phyloP scores from a whole-genome alignment of 192 early-diverging fungal species.

The Coemansia sp. region DNA sequence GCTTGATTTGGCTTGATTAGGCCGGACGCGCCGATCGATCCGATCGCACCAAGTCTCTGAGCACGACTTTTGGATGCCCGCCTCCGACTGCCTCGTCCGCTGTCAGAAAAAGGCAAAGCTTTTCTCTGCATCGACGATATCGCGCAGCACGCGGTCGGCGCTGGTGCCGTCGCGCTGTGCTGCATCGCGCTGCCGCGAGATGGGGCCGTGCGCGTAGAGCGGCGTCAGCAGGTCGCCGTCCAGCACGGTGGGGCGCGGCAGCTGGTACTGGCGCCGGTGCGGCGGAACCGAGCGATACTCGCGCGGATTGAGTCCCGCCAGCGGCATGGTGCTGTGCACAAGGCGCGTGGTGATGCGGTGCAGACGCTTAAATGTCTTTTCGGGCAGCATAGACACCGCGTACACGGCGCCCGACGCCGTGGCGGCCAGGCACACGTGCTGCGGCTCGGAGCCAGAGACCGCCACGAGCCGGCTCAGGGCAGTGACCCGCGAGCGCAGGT shows the following conservation, averaged over 20 bases:
- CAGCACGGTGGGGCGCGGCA: slow-evolving; percentile 73
- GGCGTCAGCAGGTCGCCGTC: slow-evolving; percentile 83
- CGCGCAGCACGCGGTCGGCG: slow-evolving; percentile 64
- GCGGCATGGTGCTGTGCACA: slow-evolving; percentile 74
- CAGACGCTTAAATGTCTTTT: slow-evolving; percentile 90
- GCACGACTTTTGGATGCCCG: background rate
- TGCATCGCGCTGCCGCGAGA: slow-evolving; percentile 74
- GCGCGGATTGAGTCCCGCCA: slow-evolving; percentile 89
- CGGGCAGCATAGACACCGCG: slow-evolving; percentile 63
- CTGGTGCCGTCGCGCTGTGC: slow-evolving; percentile 87
- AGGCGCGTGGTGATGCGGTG: slow-evolving; percentile 80
- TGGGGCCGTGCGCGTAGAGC: slow-evolving; percentile 62
- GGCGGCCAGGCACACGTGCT: slow-evolving; percentile 55
- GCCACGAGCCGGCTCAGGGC: slow-evolving; percentile 61
- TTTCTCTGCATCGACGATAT: slow-evolving; percentile 33
- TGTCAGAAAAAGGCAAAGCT: slow-evolving; percentile 21
- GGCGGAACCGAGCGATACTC: slow-evolving; percentile 67
- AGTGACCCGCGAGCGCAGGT: slow-evolving; percentile 73
- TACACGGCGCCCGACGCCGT: slow-evolving; percentile 27
- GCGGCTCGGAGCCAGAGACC: slow-evolving; percentile 9
- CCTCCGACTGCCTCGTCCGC: too few relatives aligned
- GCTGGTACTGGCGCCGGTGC: slow-evolving; percentile 65
- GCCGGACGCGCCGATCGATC: too few relatives aligned
- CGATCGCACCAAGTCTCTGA: background rate
- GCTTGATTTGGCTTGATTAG: too few relatives aligned